Evolutionary conservation across 176 grass and related monocot species (phyloP).

Genomic region (Poa pratensis): DNA sequence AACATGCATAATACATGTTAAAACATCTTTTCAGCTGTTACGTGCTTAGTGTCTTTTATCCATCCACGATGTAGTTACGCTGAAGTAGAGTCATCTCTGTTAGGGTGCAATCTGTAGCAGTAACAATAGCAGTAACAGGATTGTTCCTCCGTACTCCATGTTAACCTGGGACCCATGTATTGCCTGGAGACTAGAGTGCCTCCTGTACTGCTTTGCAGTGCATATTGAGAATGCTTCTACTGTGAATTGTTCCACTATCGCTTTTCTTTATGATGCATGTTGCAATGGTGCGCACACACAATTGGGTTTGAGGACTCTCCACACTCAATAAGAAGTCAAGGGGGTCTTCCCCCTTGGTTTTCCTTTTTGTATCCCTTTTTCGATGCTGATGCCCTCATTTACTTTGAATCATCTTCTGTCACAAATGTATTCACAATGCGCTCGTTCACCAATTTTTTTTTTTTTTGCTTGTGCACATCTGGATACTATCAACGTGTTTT

Average conservation of each 20-base stretch:
- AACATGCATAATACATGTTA: not conserved
- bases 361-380: not conserved
- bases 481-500: not conserved
- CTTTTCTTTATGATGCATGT: conserved; percentile 11
- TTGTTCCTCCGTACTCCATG: conserved; percentile 15
- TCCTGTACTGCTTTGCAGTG: conserved; percentile 20
- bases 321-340: not conserved
- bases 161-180: conserved; percentile 23
- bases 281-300: no score
- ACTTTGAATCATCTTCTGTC: not conserved
- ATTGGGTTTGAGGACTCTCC: not conserved
- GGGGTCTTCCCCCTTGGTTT: not conserved
- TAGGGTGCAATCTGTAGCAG: not conserved
- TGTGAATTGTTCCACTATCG: not conserved
- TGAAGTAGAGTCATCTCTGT: not conserved
- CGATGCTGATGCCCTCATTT: conserved; percentile 1
- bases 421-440: not conserved
- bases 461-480: conserved; percentile 1
- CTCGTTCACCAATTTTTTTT: not conserved
- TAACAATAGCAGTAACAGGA: not conserved
- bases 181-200: not conserved
- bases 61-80: not conserved
- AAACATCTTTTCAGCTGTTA: not conserved
- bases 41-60: not conserved
- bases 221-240: conserved; percentile 21